Evolutionary conservation across 768 basidiomycete species (phyloP).

Genomic region (Daedaleopsis nitida): DNA sequence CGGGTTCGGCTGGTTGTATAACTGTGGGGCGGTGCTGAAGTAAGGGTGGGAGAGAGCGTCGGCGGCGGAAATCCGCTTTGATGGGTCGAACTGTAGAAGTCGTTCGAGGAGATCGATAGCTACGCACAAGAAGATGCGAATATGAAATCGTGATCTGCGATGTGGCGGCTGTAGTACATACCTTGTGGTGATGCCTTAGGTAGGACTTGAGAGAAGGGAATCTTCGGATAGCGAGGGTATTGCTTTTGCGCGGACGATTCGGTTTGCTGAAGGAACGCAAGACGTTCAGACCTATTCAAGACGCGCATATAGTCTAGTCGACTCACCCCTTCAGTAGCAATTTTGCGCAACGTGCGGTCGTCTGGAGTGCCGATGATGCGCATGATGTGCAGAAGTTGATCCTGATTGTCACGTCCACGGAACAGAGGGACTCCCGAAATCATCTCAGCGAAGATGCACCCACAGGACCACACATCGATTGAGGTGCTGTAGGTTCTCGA

Average conservation of each 20-base stretch:
- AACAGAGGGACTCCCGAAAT: conserved; percentile 96
- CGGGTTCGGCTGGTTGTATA: conserved; percentile 66
- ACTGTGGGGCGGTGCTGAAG: conserved; percentile 59
- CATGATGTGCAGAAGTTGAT: conserved; percentile 98
- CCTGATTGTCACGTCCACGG: conserved; percentile 94
- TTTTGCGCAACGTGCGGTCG: conserved; percentile 84
- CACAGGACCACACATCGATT: conserved; percentile 98
- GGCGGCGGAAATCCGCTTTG: conserved; percentile 86
- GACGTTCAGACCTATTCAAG: neutral
- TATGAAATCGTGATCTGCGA: neutral
- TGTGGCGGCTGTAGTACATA: conserved; percentile 29
- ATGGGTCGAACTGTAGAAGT: conserved; percentile 94
- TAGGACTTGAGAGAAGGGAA: conserved; percentile 77
- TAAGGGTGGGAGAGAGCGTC: conserved; percentile 93
- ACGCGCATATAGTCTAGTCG: neutral
- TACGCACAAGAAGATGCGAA: conserved; percentile 19
- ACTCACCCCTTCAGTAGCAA: conserved; percentile 85
- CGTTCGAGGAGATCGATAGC: conserved; percentile 94
- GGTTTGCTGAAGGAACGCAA: conserved; percentile 30
- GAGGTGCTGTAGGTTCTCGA: conserved; percentile 97
- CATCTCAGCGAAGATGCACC: conserved; percentile 99
- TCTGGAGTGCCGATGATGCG: conserved; percentile 94
- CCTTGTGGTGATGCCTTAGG: conserved; percentile 88
- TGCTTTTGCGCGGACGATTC: conserved; percentile 83
- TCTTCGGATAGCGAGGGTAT: conserved; percentile 85